Conservation (phyloP, 2,329 filamentous ascomycete species). For the Cryphonectria carpinicola region DNA sequence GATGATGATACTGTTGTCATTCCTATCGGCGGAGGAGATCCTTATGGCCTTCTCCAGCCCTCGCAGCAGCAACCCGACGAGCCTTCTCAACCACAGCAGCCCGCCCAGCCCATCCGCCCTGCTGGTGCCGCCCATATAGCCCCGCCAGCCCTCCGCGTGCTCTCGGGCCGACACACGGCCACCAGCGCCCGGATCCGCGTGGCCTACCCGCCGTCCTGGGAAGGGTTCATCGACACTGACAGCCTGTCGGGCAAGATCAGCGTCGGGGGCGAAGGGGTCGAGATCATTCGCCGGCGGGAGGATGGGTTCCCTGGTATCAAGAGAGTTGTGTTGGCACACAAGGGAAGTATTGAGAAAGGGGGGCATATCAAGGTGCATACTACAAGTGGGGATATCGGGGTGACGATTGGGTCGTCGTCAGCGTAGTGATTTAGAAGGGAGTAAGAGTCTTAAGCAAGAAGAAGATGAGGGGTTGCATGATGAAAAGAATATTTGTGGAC, state of each 20-base stretch:
- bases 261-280: conserved; percentile 48
- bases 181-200: conserved; percentile 50
- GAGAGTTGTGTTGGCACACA: conserved; percentile 42
- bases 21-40: conserved; percentile 30
- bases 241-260: conserved; percentile 46
- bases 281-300: conserved; percentile 38
- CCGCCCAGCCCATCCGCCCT: neutral
- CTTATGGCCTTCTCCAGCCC: conserved; percentile 19
- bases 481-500: neutral
- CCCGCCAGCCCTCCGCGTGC: conserved; percentile 37
- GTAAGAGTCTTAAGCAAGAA: neutral
- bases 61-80: no score
- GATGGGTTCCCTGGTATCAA: conserved; percentile 40
- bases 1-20: neutral
- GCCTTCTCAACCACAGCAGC: neutral
- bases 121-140: conserved; percentile 5
- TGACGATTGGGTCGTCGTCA: conserved; percentile 9
- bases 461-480: neutral
- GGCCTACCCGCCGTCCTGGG: conserved; percentile 54
- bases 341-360: conserved; percentile 41
- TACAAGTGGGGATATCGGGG: conserved; percentile 20
- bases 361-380: conserved; percentile 21
- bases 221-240: conserved; percentile 47
- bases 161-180: conserved; percentile 48
- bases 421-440: neutral